Evolutionary conservation across 2,329 filamentous ascomycete genomes (phyloP).

Genomic region (Tothia fuscella): DNA sequence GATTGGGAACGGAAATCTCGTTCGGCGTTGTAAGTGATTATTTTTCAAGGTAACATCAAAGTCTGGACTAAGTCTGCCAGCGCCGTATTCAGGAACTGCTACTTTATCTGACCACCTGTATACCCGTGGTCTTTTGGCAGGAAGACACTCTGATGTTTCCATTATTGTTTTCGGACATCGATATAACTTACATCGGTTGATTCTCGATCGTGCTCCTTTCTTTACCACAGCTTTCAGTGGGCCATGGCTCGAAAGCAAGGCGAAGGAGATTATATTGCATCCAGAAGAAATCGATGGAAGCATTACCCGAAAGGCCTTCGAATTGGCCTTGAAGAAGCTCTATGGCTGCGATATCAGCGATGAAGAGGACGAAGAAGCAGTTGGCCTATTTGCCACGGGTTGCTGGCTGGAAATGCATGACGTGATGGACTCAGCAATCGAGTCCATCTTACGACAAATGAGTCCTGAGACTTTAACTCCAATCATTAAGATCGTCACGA

Average conservation of each 20-base stretch:
- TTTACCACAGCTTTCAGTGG: slow-evolving; percentile 42
- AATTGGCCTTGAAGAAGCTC: slow-evolving; percentile 41
- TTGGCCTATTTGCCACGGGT: slow-evolving; percentile 43
- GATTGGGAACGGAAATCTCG: slow-evolving; percentile 5
- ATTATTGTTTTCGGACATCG: slow-evolving; percentile 39
- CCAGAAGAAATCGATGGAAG: slow-evolving; percentile 42
- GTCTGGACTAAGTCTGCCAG: slow-evolving; percentile 5
- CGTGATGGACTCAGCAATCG: slow-evolving; percentile 40
- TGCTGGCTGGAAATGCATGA: slow-evolving; percentile 49
- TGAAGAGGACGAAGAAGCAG: slow-evolving; percentile 41
- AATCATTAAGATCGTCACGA: slow-evolving; percentile 41
- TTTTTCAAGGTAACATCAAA: slow-evolving; percentile 8
- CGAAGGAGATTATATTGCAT: slow-evolving; percentile 39
- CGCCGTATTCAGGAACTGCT: slow-evolving; percentile 21
- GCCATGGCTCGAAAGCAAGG: slow-evolving; percentile 43
- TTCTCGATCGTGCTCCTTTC: slow-evolving; percentile 44
- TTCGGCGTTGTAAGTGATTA: slow-evolving; percentile 1
- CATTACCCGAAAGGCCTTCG: slow-evolving; percentile 42
- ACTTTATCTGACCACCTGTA: slow-evolving; percentile 41
- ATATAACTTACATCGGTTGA: slow-evolving; percentile 42
- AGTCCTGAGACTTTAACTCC: slow-evolving; percentile 35
- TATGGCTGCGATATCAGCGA: slow-evolving; percentile 38
- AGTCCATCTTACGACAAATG: slow-evolving; percentile 44
- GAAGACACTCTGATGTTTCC: slow-evolving; percentile 42
- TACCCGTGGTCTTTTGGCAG: slow-evolving; percentile 38